Evolutionary conservation across 2,329 filamentous ascomycete species (phyloP).

Genomic region (Ascochyta koolunga): DNA sequence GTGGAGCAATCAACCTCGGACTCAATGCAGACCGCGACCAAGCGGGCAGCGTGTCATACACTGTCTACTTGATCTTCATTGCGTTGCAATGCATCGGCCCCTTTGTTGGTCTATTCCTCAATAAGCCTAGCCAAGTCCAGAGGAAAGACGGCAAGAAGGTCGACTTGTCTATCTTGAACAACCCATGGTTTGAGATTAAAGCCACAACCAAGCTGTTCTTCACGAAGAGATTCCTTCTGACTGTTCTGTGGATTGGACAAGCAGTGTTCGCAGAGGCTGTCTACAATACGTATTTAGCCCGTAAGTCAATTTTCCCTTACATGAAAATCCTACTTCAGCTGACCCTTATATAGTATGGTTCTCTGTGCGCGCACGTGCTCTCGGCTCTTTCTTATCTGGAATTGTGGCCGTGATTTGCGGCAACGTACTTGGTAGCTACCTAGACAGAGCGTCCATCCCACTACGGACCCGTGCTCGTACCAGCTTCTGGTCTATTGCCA

Average conservation of each 20-base stretch:
- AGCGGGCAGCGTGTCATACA: conserved; percentile 71
- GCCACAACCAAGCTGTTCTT: conserved; percentile 65
- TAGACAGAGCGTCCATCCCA: conserved; percentile 64
- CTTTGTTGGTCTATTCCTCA: conserved; percentile 68
- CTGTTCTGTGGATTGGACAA: conserved; percentile 72
- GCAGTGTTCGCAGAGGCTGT: conserved; percentile 74
- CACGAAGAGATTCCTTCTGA: conserved; percentile 66
- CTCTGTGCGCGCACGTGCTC: conserved; percentile 69
- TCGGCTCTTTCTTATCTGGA: conserved; percentile 74
- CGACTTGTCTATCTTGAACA: conserved; percentile 62
- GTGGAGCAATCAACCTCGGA: conserved; percentile 73
- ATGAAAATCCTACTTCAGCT: not conserved
- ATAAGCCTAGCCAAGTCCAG: conserved; percentile 65
- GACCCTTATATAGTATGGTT: conserved; percentile 63
- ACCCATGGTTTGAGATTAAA: conserved; percentile 65
- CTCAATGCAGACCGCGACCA: conserved; percentile 64
- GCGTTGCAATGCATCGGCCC: conserved; percentile 70
- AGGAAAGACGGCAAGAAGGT: conserved; percentile 69
- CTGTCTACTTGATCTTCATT: conserved; percentile 73
- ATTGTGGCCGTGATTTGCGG: conserved; percentile 69
- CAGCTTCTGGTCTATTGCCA: conserved; percentile 61
- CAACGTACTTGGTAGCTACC: conserved; percentile 69
- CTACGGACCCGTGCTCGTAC: conserved; percentile 61
- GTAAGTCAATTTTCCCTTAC: conserved; percentile 29
- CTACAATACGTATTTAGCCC: conserved; percentile 70